Percentiles rank a stretch among this genome's conserved stretches.
phyloP scores from a whole-genome alignment of 495 filamentous ascomycete species.

The Penicillium bovifimosum region DNA sequence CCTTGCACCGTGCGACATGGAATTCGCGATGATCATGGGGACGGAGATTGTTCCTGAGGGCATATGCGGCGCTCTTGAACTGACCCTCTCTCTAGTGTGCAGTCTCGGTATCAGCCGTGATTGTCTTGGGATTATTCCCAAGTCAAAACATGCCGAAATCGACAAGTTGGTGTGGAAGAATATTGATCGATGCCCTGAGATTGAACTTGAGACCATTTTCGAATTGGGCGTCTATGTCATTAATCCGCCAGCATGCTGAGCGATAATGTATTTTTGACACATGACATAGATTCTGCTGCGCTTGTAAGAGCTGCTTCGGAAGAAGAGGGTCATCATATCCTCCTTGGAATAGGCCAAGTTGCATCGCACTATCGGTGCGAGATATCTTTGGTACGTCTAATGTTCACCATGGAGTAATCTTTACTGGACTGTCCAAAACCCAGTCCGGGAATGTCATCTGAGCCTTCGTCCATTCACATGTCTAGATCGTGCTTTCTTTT shows the following conservation, averaged over 20 bases:
- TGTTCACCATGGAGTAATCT: too few relatives aligned
- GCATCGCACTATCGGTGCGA: too few relatives aligned
- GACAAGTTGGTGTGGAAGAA: constrained; percentile 8
- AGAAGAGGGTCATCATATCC: too few relatives aligned
- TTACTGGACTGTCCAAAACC: too few relatives aligned
- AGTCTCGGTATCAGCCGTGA: background rate
- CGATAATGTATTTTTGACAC: background rate
- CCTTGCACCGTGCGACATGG: background rate
- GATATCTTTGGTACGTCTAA: too few relatives aligned
- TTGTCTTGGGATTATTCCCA: background rate
- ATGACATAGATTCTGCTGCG: too few relatives aligned
- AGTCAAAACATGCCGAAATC: background rate
- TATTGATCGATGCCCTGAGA: constrained; percentile 8
- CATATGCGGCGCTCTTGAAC: background rate
- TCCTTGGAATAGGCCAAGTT: too few relatives aligned
- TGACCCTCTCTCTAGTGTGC: constrained; percentile 1
- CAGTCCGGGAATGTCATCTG: too few relatives aligned
- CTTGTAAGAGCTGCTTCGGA: too few relatives aligned
- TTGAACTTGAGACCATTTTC: constrained; percentile 6
- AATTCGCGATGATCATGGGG: too few relatives aligned
- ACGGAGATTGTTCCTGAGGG: background rate
- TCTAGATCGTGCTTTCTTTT: too few relatives aligned
- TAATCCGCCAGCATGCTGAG: background rate
- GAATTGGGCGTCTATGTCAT: constrained; percentile 4
- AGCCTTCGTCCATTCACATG: too few relatives aligned